Evolutionary conservation across 2,329 filamentous ascomycete species (phyloP).

Genomic region (Zopfia rhizophila): DNA sequence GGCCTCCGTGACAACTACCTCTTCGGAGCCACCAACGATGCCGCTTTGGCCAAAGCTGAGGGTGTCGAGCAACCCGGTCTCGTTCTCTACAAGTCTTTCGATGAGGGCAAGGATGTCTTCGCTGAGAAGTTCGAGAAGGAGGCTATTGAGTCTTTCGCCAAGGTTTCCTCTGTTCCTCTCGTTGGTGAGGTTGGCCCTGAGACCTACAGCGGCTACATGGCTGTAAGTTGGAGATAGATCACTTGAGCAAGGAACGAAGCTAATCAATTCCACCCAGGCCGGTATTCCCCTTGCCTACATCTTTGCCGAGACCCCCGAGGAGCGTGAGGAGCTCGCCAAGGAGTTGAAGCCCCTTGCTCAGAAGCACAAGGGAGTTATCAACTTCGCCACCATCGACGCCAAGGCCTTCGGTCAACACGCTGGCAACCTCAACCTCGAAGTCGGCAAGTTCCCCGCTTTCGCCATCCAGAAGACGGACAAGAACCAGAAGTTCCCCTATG

Average conservation of each 20-base stretch:
- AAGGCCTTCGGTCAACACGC: conserved; percentile 94
- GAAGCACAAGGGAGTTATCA: conserved; percentile 92
- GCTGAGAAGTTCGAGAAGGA: conserved; percentile 83
- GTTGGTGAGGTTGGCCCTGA: conserved; percentile 97
- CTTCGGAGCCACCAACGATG: conserved; percentile 89
- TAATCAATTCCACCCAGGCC: conserved; percentile 59
- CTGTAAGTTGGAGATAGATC: conserved; percentile 59
- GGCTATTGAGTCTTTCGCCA: conserved; percentile 83
- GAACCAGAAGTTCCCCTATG: conserved; percentile 97
- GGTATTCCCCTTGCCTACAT: conserved; percentile 96
- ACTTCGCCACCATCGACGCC: conserved; percentile 98
- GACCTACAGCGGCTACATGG: conserved; percentile 96
- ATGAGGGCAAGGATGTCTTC: conserved; percentile 92
- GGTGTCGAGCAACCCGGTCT: conserved; percentile 87
- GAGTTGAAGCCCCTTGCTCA: conserved; percentile 86
- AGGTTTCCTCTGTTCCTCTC: conserved; percentile 85
- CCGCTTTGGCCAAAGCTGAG: conserved; percentile 85
- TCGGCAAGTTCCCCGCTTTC: conserved; percentile 95
- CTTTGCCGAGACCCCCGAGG: conserved; percentile 91
- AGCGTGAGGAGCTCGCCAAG: conserved; percentile 81
- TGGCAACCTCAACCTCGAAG: conserved; percentile 95
- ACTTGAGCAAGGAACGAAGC: not conserved
- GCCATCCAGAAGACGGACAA: conserved; percentile 95
- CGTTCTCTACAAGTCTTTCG: conserved; percentile 97
- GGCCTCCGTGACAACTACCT: conserved; percentile 89